Conservation (phyloP, 73 alveolate species). For the Paramecium sonneborni region DNA sequence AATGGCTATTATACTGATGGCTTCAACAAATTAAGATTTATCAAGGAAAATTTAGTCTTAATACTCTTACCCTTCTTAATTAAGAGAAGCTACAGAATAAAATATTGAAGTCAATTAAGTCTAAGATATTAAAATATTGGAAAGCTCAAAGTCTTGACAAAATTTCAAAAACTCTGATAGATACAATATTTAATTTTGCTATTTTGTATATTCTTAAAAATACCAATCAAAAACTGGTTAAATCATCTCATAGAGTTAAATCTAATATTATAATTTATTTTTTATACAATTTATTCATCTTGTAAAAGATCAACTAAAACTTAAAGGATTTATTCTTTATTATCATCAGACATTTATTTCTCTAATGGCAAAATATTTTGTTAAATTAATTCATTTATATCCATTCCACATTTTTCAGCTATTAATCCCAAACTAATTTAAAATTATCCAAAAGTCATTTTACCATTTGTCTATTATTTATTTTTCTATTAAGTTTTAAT, state of each 20-base stretch:
- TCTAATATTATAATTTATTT: not conserved
- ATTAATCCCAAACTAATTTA: not conserved
- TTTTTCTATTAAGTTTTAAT: not conserved
- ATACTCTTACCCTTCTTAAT: not conserved
- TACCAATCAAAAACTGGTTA: conserved; percentile 12
- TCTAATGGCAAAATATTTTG: conserved; percentile 11
- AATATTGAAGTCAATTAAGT: not conserved
- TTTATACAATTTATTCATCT: conserved; percentile 29
- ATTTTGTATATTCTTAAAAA: conserved; percentile 12
- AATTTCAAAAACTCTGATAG: conserved; percentile 28
- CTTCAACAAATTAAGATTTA: conserved; percentile 45
- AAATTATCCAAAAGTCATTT: conserved; percentile 28
- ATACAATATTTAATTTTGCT: not conserved
- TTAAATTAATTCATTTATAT: not conserved
- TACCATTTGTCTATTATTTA: not conserved
- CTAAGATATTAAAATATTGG: not conserved
- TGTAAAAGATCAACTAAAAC: conserved; percentile 14
- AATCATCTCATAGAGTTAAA: conserved; percentile 3
- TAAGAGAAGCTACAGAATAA: conserved; percentile 11
- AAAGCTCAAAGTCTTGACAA: not conserved
- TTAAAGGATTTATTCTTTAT: conserved; percentile 16
- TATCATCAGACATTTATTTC: conserved; percentile 16
- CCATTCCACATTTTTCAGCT: conserved; percentile 13
- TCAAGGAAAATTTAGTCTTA: not conserved
- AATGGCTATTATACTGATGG: conserved; percentile 29